Evolutionary conservation across 805 yeast species (phyloP).

Genomic region (Candida boleticola): DNA sequence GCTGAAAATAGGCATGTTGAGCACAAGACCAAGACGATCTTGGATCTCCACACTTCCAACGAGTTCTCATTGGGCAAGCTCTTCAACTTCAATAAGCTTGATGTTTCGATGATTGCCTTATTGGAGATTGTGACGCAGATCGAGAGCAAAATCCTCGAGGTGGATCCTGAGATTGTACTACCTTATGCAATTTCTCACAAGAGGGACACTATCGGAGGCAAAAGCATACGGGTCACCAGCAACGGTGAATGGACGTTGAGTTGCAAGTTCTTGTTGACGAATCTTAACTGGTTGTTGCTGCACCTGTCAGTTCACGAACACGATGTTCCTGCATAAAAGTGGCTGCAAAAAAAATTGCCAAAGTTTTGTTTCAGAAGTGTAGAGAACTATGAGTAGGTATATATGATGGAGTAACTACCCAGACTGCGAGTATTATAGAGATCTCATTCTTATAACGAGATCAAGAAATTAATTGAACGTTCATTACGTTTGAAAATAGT

Average conservation of each 20-base stretch:
- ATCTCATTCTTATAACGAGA: too few species aligned
- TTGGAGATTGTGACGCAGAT: slow-evolving; percentile 59
- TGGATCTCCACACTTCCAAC: slow-evolving; percentile 66
- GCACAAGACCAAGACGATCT: slow-evolving; percentile 32
- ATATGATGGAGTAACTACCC: not conserved
- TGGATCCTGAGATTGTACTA: slow-evolving; percentile 57
- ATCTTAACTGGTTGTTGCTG: slow-evolving; percentile 79
- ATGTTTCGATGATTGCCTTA: slow-evolving; percentile 76
- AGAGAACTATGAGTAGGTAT: not conserved
- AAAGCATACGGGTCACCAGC: slow-evolving; percentile 67
- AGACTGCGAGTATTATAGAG: too few species aligned
- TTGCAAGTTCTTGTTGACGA: slow-evolving; percentile 75
- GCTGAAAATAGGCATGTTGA: slow-evolving; percentile 6
- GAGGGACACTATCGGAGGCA: slow-evolving; percentile 72
- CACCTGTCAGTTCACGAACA: slow-evolving; percentile 49
- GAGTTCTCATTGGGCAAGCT: slow-evolving; percentile 70
- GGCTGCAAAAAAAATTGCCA: not conserved
- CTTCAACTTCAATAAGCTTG: slow-evolving; percentile 73
- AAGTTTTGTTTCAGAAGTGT: not conserved
- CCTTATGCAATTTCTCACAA: slow-evolving; percentile 64
- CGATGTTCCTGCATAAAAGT: not conserved
- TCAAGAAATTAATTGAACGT: too few species aligned
- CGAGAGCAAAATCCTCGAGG: slow-evolving; percentile 39
- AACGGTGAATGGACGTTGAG: slow-evolving; percentile 88
- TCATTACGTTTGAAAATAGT: too few species aligned